phyloP scores from a whole-genome alignment of 2,329 filamentous ascomycete genomes.

The Neofusicoccum umdonicola region DNA sequence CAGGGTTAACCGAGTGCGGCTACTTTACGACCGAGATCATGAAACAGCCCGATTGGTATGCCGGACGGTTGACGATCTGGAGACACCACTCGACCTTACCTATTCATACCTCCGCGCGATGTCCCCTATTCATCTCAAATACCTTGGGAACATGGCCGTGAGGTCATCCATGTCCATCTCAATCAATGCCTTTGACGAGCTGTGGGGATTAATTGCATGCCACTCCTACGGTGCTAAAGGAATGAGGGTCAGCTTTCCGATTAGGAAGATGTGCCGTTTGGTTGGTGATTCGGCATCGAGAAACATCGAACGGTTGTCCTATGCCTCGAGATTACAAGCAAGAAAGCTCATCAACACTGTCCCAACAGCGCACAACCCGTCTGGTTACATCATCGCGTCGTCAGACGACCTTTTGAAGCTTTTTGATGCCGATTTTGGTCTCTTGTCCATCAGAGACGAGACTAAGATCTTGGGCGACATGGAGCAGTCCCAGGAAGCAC shows the following conservation, averaged over 20 bases:
- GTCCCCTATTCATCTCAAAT: slow-evolving; percentile 87
- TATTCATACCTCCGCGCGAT: slow-evolving; percentile 84
- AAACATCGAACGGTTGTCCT: slow-evolving; percentile 84
- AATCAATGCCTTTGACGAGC: slow-evolving; percentile 77
- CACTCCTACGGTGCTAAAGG: slow-evolving; percentile 75
- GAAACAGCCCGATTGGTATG: slow-evolving; percentile 80
- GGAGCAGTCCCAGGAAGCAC: slow-evolving; percentile 74
- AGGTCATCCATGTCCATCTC: slow-evolving; percentile 95
- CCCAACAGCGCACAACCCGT: slow-evolving; percentile 76
- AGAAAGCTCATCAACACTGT: slow-evolving; percentile 85
- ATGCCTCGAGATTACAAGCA: slow-evolving; percentile 79
- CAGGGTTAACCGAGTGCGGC: slow-evolving; percentile 82
- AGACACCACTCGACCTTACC: slow-evolving; percentile 75
- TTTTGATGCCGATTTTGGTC: slow-evolving; percentile 83
- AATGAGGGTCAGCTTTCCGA: slow-evolving; percentile 89
- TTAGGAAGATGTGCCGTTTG: slow-evolving; percentile 86
- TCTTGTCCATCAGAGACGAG: slow-evolving; percentile 82
- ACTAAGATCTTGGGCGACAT: slow-evolving; percentile 79
- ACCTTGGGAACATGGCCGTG: slow-evolving; percentile 83
- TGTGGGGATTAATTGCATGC: slow-evolving; percentile 87
- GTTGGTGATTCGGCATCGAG: slow-evolving; percentile 82
- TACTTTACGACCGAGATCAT: slow-evolving; percentile 81
- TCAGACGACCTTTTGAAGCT: slow-evolving; percentile 81
- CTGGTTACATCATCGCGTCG: slow-evolving; percentile 85
- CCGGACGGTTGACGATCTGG: slow-evolving; percentile 69